Conservation (phyloP, 2,329 filamentous ascomycete species). For the Diaporthe sp. region DNA sequence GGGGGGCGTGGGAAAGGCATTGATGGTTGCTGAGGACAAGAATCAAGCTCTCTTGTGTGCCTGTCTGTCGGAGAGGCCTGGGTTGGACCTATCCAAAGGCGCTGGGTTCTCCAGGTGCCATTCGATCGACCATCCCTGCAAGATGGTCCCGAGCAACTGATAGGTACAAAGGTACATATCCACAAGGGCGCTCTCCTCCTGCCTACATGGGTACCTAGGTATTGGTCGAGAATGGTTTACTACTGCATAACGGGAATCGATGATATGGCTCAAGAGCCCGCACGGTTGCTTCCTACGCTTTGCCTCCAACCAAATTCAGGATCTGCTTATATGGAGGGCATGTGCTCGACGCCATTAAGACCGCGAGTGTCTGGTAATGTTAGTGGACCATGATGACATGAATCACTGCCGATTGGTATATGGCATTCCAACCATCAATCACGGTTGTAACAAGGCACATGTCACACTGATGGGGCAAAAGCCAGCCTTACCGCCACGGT, state of each 20-base stretch:
- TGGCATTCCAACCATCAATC: not conserved
- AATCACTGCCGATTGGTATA: not conserved
- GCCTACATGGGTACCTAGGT: not conserved
- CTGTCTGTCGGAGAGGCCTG: not conserved
- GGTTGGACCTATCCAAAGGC: not conserved
- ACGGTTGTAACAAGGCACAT: not conserved
- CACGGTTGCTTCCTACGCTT: not conserved
- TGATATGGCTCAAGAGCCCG: not conserved
- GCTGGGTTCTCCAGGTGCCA: not conserved
- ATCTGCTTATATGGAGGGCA: not conserved
- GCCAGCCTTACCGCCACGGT: not conserved
- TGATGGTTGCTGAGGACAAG: not conserved
- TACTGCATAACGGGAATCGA: not conserved
- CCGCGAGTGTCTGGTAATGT: not conserved
- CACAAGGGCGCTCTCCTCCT: not conserved
- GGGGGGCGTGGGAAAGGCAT: too few relatives aligned
- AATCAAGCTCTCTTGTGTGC: not conserved
- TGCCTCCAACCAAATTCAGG: not conserved
- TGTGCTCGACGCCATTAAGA: not conserved
- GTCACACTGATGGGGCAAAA: not conserved
- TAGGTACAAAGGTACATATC: not conserved
- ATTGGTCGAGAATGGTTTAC: not conserved
- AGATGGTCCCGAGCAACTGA: not conserved
- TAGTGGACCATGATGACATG: not conserved
- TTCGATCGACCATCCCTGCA: not conserved